A percentile compares a stretch with the other conserved stretches of the same genome.
phyloP scores from a whole-genome alignment of 2,329 filamentous ascomycete genomes.

The Metarhizium humberi region DNA sequence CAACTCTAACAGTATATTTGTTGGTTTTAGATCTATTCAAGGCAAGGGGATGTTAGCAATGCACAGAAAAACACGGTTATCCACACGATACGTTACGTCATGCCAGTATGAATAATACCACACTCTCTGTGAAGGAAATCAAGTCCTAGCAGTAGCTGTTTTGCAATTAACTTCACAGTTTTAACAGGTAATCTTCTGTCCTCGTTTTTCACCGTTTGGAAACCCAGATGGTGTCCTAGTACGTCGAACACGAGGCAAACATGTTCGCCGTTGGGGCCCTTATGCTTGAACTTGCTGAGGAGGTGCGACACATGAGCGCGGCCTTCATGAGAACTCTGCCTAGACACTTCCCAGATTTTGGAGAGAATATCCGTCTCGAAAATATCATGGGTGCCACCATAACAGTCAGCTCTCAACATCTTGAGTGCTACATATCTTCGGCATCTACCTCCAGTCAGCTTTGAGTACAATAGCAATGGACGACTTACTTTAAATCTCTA shows the following conservation, averaged over 20 bases:
- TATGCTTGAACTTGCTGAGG: not conserved
- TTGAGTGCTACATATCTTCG: constrained; percentile 2
- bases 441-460: not conserved
- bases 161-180: not conserved
- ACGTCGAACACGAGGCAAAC: constrained; percentile 3
- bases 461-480: not conserved
- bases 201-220: not conserved
- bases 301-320: not conserved
- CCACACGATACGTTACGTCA: too few relatives aligned
- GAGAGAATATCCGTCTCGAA: constrained; percentile 2
- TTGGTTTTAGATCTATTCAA: not conserved
- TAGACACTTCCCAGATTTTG: not conserved
- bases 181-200: constrained; percentile 1
- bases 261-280: not conserved
- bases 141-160: not conserved
- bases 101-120: not conserved
- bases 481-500: constrained; percentile 5
- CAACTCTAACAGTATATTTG: constrained; percentile 1
- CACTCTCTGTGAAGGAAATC: not conserved
- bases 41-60: too few relatives aligned
- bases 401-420: not conserved
- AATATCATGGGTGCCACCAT: not conserved
- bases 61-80: not conserved
- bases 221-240: not conserved
- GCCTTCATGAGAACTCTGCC: not conserved